Conservation (phyloP, 1,139 yeast species). For the Blastobotrys apis region DNA sequence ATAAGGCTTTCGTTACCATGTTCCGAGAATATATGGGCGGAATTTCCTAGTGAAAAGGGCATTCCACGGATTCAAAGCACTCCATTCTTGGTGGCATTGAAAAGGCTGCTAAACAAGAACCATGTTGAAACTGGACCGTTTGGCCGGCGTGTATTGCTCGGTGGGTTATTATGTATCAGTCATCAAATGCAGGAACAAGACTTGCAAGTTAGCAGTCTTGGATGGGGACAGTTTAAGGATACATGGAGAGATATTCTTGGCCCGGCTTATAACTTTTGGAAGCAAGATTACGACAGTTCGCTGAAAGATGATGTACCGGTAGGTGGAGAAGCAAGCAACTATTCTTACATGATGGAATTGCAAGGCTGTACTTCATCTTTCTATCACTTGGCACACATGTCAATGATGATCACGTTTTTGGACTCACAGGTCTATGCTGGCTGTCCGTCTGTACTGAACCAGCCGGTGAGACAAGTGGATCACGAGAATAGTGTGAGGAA, state of each 20-base stretch:
- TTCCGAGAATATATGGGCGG: conserved; percentile 74
- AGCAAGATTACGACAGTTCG: conserved; percentile 20
- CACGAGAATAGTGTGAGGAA: conserved; percentile 19
- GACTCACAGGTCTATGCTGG: conserved; percentile 80
- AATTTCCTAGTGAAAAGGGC: conserved; percentile 30
- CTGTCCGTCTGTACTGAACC: conserved; percentile 78
- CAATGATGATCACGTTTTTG: conserved; percentile 66
- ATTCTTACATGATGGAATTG: conserved; percentile 21
- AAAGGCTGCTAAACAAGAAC: conserved; percentile 50
- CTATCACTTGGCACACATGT: conserved; percentile 56
- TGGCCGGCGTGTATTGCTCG: conserved; percentile 61
- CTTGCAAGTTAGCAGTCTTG: conserved; percentile 48
- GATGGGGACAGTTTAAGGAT: conserved; percentile 42
- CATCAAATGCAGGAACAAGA: conserved; percentile 74
- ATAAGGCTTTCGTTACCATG: conserved; percentile 75
- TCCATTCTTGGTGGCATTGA: conserved; percentile 53
- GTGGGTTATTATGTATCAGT: conserved; percentile 67
- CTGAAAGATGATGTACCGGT: conserved; percentile 14
- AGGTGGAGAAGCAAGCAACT: conserved; percentile 11
- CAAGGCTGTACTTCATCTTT: conserved; percentile 32
- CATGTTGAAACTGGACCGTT: conserved; percentile 49
- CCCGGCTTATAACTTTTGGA: conserved; percentile 61
- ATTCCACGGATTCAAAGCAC: conserved; percentile 26
- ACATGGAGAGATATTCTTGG: conserved; percentile 61
- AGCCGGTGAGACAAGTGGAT: conserved; percentile 42